Evolutionary conservation across 495 filamentous ascomycete species (phyloP).

Genomic region (Schizothecium vesticola): DNA sequence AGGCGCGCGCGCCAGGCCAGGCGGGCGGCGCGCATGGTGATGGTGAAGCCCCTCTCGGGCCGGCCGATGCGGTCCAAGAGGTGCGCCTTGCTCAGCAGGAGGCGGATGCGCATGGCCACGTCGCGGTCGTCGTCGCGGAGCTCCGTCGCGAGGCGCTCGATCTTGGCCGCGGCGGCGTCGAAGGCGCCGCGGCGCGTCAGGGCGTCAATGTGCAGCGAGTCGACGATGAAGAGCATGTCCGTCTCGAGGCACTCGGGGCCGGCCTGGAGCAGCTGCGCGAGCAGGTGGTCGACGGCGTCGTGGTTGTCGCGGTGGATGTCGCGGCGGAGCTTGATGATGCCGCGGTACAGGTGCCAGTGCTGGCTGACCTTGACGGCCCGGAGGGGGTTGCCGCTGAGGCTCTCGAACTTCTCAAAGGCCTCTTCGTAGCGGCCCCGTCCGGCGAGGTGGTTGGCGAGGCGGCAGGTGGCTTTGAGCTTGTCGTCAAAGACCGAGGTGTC

Average conservation of each 20-base stretch:
- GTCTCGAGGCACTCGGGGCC: slow-evolving; percentile 50
- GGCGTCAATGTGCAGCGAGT: slow-evolving; percentile 65
- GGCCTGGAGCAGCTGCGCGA: slow-evolving; percentile 53
- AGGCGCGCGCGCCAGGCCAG: slow-evolving; percentile 68
- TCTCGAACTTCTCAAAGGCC: slow-evolving; percentile 60
- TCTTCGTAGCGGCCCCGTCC: slow-evolving; percentile 64
- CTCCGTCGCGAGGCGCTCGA: slow-evolving; percentile 61
- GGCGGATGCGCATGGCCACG: slow-evolving; percentile 63
- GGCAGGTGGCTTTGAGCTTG: slow-evolving; percentile 55
- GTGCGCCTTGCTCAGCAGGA: slow-evolving; percentile 71
- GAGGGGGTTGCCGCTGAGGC: slow-evolving; percentile 59
- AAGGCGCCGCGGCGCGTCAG: slow-evolving; percentile 60
- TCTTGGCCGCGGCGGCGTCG: slow-evolving; percentile 55
- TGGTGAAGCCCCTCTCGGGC: slow-evolving; percentile 75
- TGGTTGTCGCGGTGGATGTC: slow-evolving; percentile 68
- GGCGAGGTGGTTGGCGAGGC: slow-evolving; percentile 42
- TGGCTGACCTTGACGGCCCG: slow-evolving; percentile 73
- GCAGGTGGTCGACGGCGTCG: slow-evolving; percentile 59
- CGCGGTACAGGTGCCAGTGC: slow-evolving; percentile 69
- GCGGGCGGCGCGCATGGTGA: slow-evolving; percentile 73
- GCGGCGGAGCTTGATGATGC: slow-evolving; percentile 63
- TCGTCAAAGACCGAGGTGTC: slow-evolving; percentile 67
- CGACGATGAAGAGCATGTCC: slow-evolving; percentile 66
- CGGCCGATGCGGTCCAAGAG: slow-evolving; percentile 66
- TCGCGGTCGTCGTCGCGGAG: slow-evolving; percentile 69